Percentiles rank a stretch among this genome's conserved stretches.
phyloP scores from a whole-genome alignment of 805 yeast genomes.

The Saccharomycopsis schoenii region DNA sequence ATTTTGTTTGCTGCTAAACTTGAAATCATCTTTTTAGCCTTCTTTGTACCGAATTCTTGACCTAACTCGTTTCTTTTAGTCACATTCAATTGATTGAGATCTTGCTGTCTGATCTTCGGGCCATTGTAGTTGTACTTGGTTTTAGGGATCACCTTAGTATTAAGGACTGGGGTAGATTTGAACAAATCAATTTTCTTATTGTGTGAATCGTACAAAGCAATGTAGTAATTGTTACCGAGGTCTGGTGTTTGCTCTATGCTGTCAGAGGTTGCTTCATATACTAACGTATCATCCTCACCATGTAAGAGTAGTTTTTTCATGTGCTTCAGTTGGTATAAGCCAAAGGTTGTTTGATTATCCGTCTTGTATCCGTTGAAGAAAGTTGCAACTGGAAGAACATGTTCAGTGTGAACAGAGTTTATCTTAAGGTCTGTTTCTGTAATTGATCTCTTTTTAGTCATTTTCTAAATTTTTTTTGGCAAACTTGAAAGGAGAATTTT shows the following conservation, averaged over 20 bases:
- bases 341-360: conserved; percentile 49
- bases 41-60: conserved; percentile 94
- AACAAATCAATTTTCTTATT: conserved; percentile 54
- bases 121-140: conserved; percentile 46
- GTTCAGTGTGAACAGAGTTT: conserved; percentile 25
- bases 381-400: conserved; percentile 51
- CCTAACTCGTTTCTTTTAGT: conserved; percentile 79
- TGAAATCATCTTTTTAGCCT: conserved; percentile 82
- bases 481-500: neutral
- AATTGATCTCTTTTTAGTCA: neutral
- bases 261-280: conserved; percentile 52
- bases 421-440: conserved; percentile 21
- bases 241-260: conserved; percentile 25
- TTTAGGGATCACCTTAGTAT: conserved; percentile 54
- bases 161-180: conserved; percentile 50
- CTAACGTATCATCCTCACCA: conserved; percentile 68
- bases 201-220: conserved; percentile 72
- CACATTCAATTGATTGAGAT: conserved; percentile 29
- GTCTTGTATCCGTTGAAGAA: conserved; percentile 70
- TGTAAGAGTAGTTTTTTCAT: conserved; percentile 37
- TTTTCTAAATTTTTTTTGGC: neutral
- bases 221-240: conserved; percentile 37
- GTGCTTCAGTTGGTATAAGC: conserved; percentile 45
- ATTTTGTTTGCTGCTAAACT: conserved; percentile 76
- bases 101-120: conserved; percentile 54